Conservation (phyloP, 345 rosid genomes). For the Pugionium cornutum region DNA sequence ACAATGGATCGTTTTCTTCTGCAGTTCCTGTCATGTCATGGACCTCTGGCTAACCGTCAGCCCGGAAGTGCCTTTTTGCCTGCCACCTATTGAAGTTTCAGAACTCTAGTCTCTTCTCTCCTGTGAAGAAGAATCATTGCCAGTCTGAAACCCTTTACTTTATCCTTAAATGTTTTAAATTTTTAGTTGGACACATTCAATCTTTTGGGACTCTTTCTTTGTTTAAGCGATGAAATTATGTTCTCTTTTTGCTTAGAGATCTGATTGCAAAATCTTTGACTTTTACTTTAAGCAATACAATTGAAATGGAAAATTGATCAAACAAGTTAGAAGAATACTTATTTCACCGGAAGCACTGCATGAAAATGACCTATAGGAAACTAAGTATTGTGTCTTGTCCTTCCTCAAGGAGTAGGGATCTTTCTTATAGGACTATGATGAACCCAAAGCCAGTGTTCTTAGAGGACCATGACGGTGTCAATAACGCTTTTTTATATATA, state of each 20-base stretch:
- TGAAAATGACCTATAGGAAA: too few species aligned
- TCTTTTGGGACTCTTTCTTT: slow-evolving; percentile 12
- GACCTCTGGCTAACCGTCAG: slow-evolving; percentile 59
- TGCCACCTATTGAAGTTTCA: slow-evolving; percentile 44
- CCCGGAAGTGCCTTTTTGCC: slow-evolving; percentile 62
- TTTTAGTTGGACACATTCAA: slow-evolving; percentile 23
- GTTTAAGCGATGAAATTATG: slow-evolving; percentile 12
- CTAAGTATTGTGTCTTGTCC: too few species aligned
- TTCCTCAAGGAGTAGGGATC: too few species aligned
- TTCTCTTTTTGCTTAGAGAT: neutral
- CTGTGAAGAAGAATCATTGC: slow-evolving; percentile 19
- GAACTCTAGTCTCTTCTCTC: slow-evolving; percentile 4
- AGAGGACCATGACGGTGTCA: too few species aligned
- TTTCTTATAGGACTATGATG: too few species aligned
- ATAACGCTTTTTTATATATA: too few species aligned
- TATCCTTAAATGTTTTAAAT: slow-evolving; percentile 8
- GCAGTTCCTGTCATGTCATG: slow-evolving; percentile 77
- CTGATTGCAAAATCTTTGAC: neutral
- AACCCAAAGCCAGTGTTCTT: too few species aligned
- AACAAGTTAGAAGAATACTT: too few species aligned
- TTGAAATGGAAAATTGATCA: neutral
- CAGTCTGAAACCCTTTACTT: slow-evolving; percentile 24
- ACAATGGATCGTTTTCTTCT: slow-evolving; percentile 1
- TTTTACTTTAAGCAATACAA: too few species aligned
- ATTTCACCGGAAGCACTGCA: too few species aligned